Percentiles rank a stretch among this genome's conserved stretches.
Evolutionary conservation across 2,329 filamentous ascomycete species (phyloP).

Genomic region (Fusarium dlaminii): DNA sequence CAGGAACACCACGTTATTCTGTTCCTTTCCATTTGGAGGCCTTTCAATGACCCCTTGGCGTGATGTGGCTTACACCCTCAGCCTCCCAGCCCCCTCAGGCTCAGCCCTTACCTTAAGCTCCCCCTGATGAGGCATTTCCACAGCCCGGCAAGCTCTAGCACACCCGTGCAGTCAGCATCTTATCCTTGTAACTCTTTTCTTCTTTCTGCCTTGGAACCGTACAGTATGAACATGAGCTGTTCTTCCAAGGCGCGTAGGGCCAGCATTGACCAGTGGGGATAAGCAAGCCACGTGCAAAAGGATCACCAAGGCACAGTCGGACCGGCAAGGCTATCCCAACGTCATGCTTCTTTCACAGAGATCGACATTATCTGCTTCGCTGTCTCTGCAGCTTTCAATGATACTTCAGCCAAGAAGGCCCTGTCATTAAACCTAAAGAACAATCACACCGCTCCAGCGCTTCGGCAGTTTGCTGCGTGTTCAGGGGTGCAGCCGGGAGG

Average conservation of each 20-base stretch:
- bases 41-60: background rate
- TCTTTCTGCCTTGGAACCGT: background rate
- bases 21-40: background rate
- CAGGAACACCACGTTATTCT: background rate
- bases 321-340: conserved; percentile 9
- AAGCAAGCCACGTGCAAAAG: conserved; percentile 20
- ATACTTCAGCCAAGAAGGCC: background rate
- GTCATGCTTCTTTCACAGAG: conserved; percentile 8
- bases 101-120: conserved; percentile 10
- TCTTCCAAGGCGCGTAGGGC: background rate
- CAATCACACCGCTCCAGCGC: conserved; percentile 14
- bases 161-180: background rate
- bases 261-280: conserved; percentile 4
- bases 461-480: conserved; percentile 8
- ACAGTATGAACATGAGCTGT: conserved; percentile 4
- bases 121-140: conserved; percentile 11
- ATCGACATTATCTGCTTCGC: conserved; percentile 9
- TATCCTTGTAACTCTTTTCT: background rate
- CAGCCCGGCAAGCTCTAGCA: background rate
- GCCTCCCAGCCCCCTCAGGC: conserved; percentile 12
- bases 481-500: conserved; percentile 7
- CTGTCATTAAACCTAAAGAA: conserved; percentile 1
- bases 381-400: conserved; percentile 17
- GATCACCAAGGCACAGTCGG: conserved; percentile 27
- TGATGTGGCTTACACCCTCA: conserved; percentile 11